Base-by-base conservation (phyloP, 768 basidiomycete genomes). In the Rhizopogon vulgaris region DNA sequence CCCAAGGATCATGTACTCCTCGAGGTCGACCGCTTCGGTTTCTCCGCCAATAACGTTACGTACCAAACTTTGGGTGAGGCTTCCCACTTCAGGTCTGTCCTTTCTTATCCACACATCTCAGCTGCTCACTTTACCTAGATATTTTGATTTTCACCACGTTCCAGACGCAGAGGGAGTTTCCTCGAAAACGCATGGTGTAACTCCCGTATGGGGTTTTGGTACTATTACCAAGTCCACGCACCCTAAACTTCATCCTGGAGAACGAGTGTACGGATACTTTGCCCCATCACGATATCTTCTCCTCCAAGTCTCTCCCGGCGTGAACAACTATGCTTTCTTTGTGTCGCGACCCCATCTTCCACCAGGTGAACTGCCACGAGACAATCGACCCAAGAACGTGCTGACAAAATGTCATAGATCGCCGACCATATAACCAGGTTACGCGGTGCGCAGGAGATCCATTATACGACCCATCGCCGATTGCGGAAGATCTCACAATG, bases 171-270 rank as follows among this genome's bases (percentile, higher is more conserved):
- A 56, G 28, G 59, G 58, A 9, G 70, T 74, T 6, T 78, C 78
- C 3, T 57, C 73, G 4, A 68, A 69, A 50, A 79, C 78, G 0
- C 79, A 86, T 59, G 85, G 84, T 0, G 60, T 87, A 25, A 75
- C 84, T 15, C 85, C 85, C 0, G 85, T 86, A 6, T 87, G 85
- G 85, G 85, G 84, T 8, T 87, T 85, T 53, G 85, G 79, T 11
- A 81, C 78, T 0, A 63, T 87, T 3, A 59, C 78, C 4, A 62
- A 58, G 38, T 85, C 83, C 0, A 71, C 71, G 0, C 77, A 80
- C 60, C 61, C 70, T 2, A 72, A 72, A 48, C 75, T 86, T 28
- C 51, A 64, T 22, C 49, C 66, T 32, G 84, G 82, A 6, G 85
- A 87, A 61, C 73, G 81, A 9, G 71, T 87, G 11, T 85, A 84